Evolutionary conservation across 1,284 basidiomycete genomes (phyloP).

Genomic region (Phlebopus sp.): DNA sequence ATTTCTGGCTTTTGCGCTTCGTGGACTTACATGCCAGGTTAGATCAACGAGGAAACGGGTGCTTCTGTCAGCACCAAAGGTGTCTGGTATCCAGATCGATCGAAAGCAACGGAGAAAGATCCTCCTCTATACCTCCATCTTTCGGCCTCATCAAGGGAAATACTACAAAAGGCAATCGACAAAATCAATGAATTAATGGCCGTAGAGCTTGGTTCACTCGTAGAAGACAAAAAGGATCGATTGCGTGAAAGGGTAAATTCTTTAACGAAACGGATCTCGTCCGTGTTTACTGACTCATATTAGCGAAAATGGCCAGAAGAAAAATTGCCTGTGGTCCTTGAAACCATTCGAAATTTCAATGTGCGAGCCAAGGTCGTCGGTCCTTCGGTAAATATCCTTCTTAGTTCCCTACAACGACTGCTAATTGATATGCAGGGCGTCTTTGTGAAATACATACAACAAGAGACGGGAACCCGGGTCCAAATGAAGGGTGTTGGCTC

Average conservation of each 20-base stretch:
- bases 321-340: constrained; percentile 84
- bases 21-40: constrained; percentile 3
- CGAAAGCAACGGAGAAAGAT: constrained; percentile 87
- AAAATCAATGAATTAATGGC: constrained; percentile 85
- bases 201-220: constrained; percentile 83
- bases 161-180: constrained; percentile 77
- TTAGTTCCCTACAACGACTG: neutral
- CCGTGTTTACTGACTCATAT: constrained; percentile 6
- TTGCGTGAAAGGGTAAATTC: constrained; percentile 52
- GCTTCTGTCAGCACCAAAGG: constrained; percentile 90
- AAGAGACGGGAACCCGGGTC: constrained; percentile 94
- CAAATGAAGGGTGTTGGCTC: constrained; percentile 97
- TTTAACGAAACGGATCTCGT: neutral
- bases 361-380: constrained; percentile 97
- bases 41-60: constrained; percentile 90
- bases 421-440: constrained; percentile 57
- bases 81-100: constrained; percentile 89
- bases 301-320: constrained; percentile 96
- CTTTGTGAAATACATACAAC: constrained; percentile 98
- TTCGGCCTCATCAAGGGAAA: constrained; percentile 77
- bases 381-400: constrained; percentile 62
- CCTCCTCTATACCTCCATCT: constrained; percentile 95
- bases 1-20: constrained; percentile 2
- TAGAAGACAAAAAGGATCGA: constrained; percentile 78
- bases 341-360: constrained; percentile 94